Conservation (phyloP, 805 yeast genomes). For the Candida hungchunana region DNA sequence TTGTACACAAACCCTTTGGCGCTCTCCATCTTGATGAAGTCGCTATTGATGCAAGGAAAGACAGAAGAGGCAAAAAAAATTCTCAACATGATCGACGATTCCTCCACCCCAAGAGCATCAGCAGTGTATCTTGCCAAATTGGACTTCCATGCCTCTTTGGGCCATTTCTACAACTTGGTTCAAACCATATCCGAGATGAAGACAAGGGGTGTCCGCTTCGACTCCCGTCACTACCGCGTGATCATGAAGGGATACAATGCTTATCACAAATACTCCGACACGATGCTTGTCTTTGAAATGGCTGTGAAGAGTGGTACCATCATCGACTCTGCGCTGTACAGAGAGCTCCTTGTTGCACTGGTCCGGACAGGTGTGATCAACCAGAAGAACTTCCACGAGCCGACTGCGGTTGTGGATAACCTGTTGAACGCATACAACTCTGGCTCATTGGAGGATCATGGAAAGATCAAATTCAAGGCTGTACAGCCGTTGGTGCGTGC, state of each 20-base stretch:
- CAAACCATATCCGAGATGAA: conserved; percentile 28
- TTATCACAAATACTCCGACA: conserved; percentile 25
- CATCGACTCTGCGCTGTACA: conserved; percentile 27
- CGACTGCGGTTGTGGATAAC: conserved; percentile 29
- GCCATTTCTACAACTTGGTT: conserved; percentile 28
- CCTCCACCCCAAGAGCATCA: background rate
- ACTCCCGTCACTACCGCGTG: conserved; percentile 27
- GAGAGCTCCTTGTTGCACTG: conserved; percentile 28
- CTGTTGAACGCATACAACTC: conserved; percentile 27
- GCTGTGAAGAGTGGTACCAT: conserved; percentile 25
- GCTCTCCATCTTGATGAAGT: conserved; percentile 15
- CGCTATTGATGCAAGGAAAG: conserved; percentile 11
- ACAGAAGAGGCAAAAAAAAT: conserved; percentile 10
- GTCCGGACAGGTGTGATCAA: conserved; percentile 28
- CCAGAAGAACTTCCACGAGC: conserved; percentile 26
- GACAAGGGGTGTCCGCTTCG: conserved; percentile 14
- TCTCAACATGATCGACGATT: conserved; percentile 1
- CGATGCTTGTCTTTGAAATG: conserved; percentile 25
- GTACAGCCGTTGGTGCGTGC: conserved; percentile 33
- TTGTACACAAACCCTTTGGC: conserved; percentile 7
- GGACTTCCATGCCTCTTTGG: conserved; percentile 14
- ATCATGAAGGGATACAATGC: conserved; percentile 30
- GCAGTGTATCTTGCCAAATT: conserved; percentile 7
- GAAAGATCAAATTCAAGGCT: conserved; percentile 30
- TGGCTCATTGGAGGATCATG: conserved; percentile 20